Percentiles rank a stretch among this genome's conserved stretches.
phyloP scores from a whole-genome alignment of 2,329 filamentous ascomycete genomes.

The Penicillium sp. region DNA sequence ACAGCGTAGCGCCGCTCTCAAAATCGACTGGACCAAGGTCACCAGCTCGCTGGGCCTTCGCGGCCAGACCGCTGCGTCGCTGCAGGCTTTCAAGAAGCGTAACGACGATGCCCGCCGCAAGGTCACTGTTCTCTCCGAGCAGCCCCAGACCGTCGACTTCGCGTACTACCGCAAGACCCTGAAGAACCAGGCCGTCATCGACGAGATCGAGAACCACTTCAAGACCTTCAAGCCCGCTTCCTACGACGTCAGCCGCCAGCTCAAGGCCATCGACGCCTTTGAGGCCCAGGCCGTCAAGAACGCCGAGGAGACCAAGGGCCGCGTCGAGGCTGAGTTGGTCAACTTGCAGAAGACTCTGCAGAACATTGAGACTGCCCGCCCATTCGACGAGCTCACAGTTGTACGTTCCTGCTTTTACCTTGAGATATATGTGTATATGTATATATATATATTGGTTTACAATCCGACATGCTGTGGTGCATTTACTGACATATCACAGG shows the following conservation, averaged over 20 bases:
- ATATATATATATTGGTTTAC: no score
- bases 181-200: conserved; percentile 92
- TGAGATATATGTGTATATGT: neutral
- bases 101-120: conserved; percentile 98
- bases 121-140: conserved; percentile 77
- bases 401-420: conserved; percentile 56
- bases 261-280: conserved; percentile 98
- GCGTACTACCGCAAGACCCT: conserved; percentile 82
- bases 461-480: no score
- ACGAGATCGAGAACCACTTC: conserved; percentile 98
- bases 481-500: conserved; percentile 49
- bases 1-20: conserved; percentile 95
- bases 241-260: conserved; percentile 88
- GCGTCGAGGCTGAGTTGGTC: conserved; percentile 91
- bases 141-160: conserved; percentile 87
- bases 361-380: conserved; percentile 94
- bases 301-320: conserved; percentile 92
- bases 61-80: conserved; percentile 85
- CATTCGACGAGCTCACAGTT: conserved; percentile 96
- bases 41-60: conserved; percentile 91
- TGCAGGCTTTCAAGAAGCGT: conserved; percentile 98
- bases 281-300: conserved; percentile 96
- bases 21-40: conserved; percentile 98
- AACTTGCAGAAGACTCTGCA: conserved; percentile 90
- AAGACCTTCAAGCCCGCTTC: conserved; percentile 83